Percentiles rank a stretch among this genome's conserved stretches.
phyloP scores from a whole-genome alignment of 2,329 filamentous ascomycete species.

The Juglanconis oblonga region DNA sequence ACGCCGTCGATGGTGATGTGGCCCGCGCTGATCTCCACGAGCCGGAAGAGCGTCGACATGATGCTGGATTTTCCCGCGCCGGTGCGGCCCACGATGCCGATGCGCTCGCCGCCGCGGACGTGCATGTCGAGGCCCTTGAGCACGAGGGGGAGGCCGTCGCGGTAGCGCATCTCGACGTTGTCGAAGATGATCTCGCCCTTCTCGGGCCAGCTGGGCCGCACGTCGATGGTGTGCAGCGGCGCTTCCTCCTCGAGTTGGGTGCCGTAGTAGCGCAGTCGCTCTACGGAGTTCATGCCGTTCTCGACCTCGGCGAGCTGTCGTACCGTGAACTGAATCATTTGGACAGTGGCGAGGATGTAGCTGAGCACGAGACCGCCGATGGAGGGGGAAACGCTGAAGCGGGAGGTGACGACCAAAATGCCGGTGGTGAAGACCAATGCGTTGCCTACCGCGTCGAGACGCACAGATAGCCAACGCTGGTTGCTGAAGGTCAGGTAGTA shows the following conservation, averaged over 20 bases:
- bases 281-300: slow-evolving; percentile 96
- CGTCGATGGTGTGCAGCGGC: slow-evolving; percentile 71
- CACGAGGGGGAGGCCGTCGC: slow-evolving; percentile 68
- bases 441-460: slow-evolving; percentile 82
- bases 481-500: slow-evolving; percentile 96
- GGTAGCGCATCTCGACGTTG: slow-evolving; percentile 76
- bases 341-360: slow-evolving; percentile 89
- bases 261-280: slow-evolving; percentile 88
- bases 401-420: slow-evolving; percentile 87
- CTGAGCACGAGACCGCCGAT: slow-evolving; percentile 86
- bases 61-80: slow-evolving; percentile 66
- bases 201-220: slow-evolving; percentile 78
- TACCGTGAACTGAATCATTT: slow-evolving; percentile 95
- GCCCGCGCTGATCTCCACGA: slow-evolving; percentile 44
- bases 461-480: slow-evolving; percentile 85
- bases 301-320: slow-evolving; percentile 93
- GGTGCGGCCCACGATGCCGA: slow-evolving; percentile 67
- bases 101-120: slow-evolving; percentile 71
- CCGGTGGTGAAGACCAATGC: slow-evolving; percentile 82
- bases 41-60: slow-evolving; percentile 62
- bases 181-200: slow-evolving; percentile 77
- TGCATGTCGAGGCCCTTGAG: slow-evolving; percentile 70
- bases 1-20: slow-evolving; percentile 44
- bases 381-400: slow-evolving; percentile 80
- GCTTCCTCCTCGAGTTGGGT: slow-evolving; percentile 85